phyloP scores from a whole-genome alignment of 2,329 filamentous ascomycete species.

The Scopulariopsis brevicaulis region DNA sequence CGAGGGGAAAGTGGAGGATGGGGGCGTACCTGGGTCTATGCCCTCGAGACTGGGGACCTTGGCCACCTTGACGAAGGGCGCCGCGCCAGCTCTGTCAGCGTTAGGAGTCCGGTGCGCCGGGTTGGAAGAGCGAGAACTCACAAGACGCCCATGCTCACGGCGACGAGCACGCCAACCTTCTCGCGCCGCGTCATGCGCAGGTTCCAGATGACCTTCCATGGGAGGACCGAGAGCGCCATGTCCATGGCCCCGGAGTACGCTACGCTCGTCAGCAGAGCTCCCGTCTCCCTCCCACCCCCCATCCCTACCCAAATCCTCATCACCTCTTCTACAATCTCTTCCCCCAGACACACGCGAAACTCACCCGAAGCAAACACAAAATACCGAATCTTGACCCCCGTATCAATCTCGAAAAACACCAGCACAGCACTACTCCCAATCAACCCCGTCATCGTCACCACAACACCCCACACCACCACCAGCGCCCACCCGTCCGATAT shows the following conservation, averaged over 20 bases:
- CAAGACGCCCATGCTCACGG: constrained; percentile 30
- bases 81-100: constrained; percentile 9
- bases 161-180: constrained; percentile 23
- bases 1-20: neutral
- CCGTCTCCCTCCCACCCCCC: constrained; percentile 8
- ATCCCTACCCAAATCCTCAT: constrained; percentile 5
- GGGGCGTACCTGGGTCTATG: constrained; percentile 3
- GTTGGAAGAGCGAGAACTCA: constrained; percentile 10
- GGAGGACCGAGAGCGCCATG: constrained; percentile 24
- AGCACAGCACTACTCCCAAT: constrained; percentile 11
- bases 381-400: constrained; percentile 5
- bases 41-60: constrained; percentile 5
- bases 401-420: constrained; percentile 11
- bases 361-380: constrained; percentile 9
- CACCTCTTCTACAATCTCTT: too few relatives aligned
- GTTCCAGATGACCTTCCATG: constrained; percentile 27
- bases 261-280: constrained; percentile 7
- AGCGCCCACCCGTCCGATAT: constrained; percentile 14
- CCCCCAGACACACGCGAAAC: too few relatives aligned
- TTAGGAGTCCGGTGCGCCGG: constrained; percentile 1
- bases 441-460: constrained; percentile 18
- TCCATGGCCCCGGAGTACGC: constrained; percentile 23
- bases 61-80: constrained; percentile 9
- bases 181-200: constrained; percentile 24
- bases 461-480: constrained; percentile 17